Evolutionary conservation across 2,329 filamentous ascomycete species (phyloP).

Genomic region (Macrophomina tecta): DNA sequence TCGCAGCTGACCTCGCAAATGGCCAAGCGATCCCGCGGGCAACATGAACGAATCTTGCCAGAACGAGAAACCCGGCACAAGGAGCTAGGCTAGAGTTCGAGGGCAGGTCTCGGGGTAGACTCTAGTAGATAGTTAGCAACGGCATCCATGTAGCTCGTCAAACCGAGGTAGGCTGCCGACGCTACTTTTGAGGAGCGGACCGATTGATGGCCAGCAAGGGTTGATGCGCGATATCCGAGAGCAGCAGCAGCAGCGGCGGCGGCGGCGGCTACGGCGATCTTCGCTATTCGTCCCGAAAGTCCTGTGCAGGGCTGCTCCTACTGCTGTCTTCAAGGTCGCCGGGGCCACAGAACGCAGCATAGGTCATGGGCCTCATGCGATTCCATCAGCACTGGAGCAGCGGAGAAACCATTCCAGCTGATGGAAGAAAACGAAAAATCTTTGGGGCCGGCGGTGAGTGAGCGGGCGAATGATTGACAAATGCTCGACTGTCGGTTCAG

Average conservation of each 20-base stretch:
- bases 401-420: neutral
- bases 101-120: neutral
- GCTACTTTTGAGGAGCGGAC: constrained; percentile 16
- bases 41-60: neutral
- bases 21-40: neutral
- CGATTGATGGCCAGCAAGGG: constrained; percentile 8
- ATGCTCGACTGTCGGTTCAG: neutral
- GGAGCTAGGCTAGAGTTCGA: neutral
- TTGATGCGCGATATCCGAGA: constrained; percentile 17
- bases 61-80: neutral
- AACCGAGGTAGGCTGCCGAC: constrained; percentile 14
- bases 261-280: constrained; percentile 7
- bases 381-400: neutral
- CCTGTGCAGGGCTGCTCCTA: neutral
- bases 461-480: constrained; percentile 1
- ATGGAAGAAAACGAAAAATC: no score
- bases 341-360: neutral
- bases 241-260: constrained; percentile 3
- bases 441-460: neutral
- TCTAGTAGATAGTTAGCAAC: constrained; percentile 1
- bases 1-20: neutral
- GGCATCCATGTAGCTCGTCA: neutral
- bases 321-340: neutral
- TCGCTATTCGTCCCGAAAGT: constrained; percentile 10
- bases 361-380: neutral